Evolutionary conservation across 2,329 filamentous ascomycete species (phyloP), one percentile per base, ranked within the genome.

Genomic region (Stachybotrys elegans): DNA sequence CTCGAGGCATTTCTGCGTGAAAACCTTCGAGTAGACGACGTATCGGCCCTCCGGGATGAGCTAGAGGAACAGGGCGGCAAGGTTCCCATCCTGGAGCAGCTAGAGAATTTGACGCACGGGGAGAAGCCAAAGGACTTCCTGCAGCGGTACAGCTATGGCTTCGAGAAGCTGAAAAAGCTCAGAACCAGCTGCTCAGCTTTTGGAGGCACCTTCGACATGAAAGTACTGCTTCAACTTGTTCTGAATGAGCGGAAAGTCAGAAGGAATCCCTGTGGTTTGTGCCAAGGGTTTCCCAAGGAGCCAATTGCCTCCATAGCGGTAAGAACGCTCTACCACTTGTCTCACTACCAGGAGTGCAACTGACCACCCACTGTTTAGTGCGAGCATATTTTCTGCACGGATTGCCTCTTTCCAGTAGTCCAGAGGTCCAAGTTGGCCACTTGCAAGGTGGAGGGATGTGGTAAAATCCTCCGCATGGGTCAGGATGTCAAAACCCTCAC

Each of bases 371-470:
- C 2, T 19, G 50, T 61, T 14, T 11, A 66, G 65, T 69, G 67
- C 22, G 44, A 48, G 0, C 66, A 70, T 38, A 19, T 58, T 1
- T 65, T 59, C 27, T 69, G 66, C 43, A 1, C 2, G 0, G 3
- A 4, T 0, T 69, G 65, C 27, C 32, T 61, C 3, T 1, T 16
- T 2, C 21, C 19, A 3, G 19, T 22, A 7, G 1, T 42, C 7
- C 38, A 7, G 32, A 20, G 40, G 16, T 21, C 6, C 17, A 16
- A 40, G 14, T 40, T 11, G 25, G n/a, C 12, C 21, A 13, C 17
- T 22, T 49, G 49, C 25, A 22, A 1, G 0, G 0, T 34, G 1
- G 1, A 7, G 1, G 36, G 23, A 0, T 51, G 51, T 14, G 22
- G 17, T 0, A n/a, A 25, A 0, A 14, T n/a, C 6, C 42, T 54